phyloP scores from a whole-genome alignment of 2,329 filamentous ascomycete genomes.

The Aspergillus japonicus region DNA sequence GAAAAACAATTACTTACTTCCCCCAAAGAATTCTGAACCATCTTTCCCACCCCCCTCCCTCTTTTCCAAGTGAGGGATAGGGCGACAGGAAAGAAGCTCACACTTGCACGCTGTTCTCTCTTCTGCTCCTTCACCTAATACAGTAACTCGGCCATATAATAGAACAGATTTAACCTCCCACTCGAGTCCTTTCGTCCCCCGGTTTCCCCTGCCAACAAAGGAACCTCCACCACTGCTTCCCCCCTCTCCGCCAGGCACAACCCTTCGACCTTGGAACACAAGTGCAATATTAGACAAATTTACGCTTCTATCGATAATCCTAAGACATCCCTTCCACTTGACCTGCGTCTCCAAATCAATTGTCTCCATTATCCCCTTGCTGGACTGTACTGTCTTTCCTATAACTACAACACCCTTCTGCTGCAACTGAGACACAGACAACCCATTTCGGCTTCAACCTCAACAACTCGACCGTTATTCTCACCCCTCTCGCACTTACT shows the following conservation, averaged over 20 bases:
- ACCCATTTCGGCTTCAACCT: background rate
- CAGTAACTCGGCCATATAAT: constrained; percentile 12
- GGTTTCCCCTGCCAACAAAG: constrained; percentile 6
- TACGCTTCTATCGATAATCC: constrained; percentile 12
- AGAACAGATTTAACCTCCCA: background rate
- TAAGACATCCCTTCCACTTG: constrained; percentile 20
- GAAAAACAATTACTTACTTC: background rate
- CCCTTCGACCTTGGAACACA: constrained; percentile 3
- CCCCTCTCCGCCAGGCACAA: constrained; percentile 2
- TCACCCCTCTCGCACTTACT: constrained; percentile 3
- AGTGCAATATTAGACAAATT: constrained; percentile 7
- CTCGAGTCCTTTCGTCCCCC: background rate
- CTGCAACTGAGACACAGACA: constrained; percentile 21
- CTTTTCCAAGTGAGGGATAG: constrained; percentile 4
- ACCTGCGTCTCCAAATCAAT: constrained; percentile 17
- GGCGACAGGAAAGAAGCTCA: constrained; percentile 11
- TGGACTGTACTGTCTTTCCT: constrained; percentile 18
- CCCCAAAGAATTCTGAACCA: background rate
- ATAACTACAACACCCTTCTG: constrained; percentile 22
- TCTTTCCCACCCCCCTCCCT: background rate
- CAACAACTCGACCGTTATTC: background rate
- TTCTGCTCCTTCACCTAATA: constrained; percentile 13
- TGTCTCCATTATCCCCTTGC: constrained; percentile 21
- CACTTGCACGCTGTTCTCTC: constrained; percentile 5
- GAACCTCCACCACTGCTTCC: background rate